Conservation (phyloP, 2,329 filamentous ascomycete species). For the Coniochaeta ligniaria region DNA sequence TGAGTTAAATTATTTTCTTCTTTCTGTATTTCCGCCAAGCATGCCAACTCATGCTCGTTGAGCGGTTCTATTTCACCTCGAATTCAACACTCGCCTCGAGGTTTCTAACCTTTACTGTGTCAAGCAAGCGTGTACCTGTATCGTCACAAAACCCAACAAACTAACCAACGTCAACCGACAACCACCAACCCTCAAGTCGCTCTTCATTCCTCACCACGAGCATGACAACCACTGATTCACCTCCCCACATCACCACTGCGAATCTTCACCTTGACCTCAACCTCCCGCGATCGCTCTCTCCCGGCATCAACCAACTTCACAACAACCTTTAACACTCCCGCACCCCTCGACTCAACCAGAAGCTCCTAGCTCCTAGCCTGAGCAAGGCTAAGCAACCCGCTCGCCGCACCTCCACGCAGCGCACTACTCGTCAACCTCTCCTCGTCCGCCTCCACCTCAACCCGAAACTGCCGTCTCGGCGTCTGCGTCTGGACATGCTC, state of each 20-base stretch:
- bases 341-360: background rate
- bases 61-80: no score
- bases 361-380: constrained; percentile 20
- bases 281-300: background rate
- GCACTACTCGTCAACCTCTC: constrained; percentile 34
- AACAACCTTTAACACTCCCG: background rate
- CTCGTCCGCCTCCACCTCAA: constrained; percentile 18
- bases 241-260: background rate
- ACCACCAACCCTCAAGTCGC: background rate
- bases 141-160: no score
- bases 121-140: no score
- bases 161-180: background rate
- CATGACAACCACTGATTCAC: background rate
- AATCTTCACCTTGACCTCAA: background rate
- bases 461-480: constrained; percentile 4
- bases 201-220: background rate
- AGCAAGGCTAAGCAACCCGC: constrained; percentile 35
- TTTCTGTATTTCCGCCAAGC: background rate
- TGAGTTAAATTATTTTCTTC: no score
- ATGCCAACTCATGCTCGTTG: no score
- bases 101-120: no score
- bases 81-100: no score
- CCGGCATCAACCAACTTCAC: background rate
- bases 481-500: background rate
- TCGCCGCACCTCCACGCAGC: constrained; percentile 41